Evolutionary conservation across 2,329 filamentous ascomycete genomes (phyloP), one percentile per base, ranked within the genome.

Genomic region (Penicillium olsonii): DNA sequence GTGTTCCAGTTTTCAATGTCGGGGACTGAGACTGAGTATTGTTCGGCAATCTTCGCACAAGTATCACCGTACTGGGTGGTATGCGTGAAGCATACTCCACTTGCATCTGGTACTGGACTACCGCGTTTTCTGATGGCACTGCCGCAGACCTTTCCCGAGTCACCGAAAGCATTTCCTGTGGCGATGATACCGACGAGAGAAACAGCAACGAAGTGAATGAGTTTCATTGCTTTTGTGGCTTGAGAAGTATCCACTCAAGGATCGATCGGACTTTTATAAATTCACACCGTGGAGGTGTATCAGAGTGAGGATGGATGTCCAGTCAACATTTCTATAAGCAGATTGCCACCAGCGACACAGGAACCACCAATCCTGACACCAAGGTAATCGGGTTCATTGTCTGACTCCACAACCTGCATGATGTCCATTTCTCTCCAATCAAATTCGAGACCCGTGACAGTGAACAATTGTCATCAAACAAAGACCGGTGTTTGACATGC

Each of bases 1-100:
- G 60, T 68, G 54, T 78, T 78, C 39, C 67, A 71, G 1, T 50
- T 48, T 18, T 72, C 65, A 12, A 82, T 66, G 3, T 76, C 60
- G 0, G 64, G 54, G 0, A 63, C 48, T 0, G 67, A 75, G 5
- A 80, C 54, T 4, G 60, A 55, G 52, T 75, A 49, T 0, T 46
- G 42, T 2, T 56, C 53, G 1, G 68, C 71, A 41, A 78, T 61
- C 2, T 14, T 45, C 12, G 49, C 38, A 57, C 74, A 79, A 22
- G 27, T 60, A 34, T 78, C 76, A 2, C 52, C 53, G 0, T 42
- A 24, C 15, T 67, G 31, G 14, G 76, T 56, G 5, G 52, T 57
- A 51, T 77, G 69, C 1, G 64, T 60, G 2, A 60, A 52, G 54
- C 77, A 80, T 3, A 60, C 56, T 1, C 73, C 73, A 61, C 72